Conservation (phyloP, 371 early-diverging fungal genomes). For the Coemansia sp. region DNA sequence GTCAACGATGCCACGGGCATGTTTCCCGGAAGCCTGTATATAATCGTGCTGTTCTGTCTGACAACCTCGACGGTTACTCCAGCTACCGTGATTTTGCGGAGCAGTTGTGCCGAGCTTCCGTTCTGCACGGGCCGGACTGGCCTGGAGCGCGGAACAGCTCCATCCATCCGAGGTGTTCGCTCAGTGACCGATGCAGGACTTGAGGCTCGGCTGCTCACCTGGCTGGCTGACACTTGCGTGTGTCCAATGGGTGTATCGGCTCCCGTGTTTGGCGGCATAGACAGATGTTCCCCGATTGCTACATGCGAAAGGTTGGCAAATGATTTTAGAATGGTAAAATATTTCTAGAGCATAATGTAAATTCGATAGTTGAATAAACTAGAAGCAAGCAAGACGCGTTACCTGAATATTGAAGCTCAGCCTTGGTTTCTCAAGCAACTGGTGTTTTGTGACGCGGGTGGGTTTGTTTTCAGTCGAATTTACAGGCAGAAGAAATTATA, state of each 20-base stretch:
- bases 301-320: no score
- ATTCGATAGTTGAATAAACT: no score
- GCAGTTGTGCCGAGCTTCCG: slow-evolving; percentile 19
- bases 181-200: slow-evolving; percentile 5
- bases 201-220: slow-evolving; percentile 19
- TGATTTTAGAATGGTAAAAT: no score
- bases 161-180: neutral
- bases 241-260: neutral
- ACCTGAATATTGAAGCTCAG: neutral
- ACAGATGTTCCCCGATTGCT: neutral
- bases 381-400: neutral
- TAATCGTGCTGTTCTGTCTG: slow-evolving; percentile 41
- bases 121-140: neutral
- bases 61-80: slow-evolving; percentile 48
- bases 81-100: slow-evolving; percentile 36
- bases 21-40: slow-evolving; percentile 45
- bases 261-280: slow-evolving; percentile 16
- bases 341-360: no score
- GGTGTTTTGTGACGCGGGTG: neutral
- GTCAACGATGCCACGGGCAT: slow-evolving; percentile 49
- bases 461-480: no score
- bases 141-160: neutral
- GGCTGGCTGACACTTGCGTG: slow-evolving; percentile 4
- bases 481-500: no score
- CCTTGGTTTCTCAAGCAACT: neutral